These are phyloP conservation scores for Crithidia brevicula DNA, from an alignment of 208 protist genomes.

Conservation along the genomic window DNA sequence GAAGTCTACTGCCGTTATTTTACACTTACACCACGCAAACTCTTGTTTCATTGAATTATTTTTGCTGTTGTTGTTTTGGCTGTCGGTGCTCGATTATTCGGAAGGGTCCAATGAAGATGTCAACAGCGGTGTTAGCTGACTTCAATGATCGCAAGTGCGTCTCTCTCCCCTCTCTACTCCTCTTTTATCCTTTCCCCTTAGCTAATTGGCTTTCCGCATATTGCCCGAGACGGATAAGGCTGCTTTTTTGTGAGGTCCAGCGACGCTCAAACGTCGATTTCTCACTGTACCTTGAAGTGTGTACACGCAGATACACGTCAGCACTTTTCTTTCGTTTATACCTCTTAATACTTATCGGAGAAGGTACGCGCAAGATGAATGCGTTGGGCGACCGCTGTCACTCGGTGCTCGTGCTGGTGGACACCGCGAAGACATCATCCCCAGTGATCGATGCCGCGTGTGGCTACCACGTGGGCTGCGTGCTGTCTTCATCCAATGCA, in stretches of 20 bases:
- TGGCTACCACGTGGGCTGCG: slow-evolving; percentile 30
- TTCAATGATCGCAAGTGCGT: neutral
- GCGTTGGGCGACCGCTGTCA: slow-evolving; percentile 36
- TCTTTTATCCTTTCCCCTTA: neutral
- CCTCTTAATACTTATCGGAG: no score
- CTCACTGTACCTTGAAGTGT: no score
- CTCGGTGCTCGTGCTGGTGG: slow-evolving; percentile 39
- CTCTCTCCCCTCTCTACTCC: neutral
- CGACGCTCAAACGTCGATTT: neutral
- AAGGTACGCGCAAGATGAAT: slow-evolving; percentile 34
- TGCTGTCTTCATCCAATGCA: slow-evolving; percentile 5
- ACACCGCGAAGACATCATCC: neutral
- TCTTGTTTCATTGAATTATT: no score
- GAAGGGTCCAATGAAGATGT: neutral
- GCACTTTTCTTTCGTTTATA: no score
- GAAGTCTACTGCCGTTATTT: no score
- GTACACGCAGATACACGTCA: no score
- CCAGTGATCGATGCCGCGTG: neutral
- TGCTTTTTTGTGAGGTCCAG: neutral
- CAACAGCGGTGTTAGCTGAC: neutral
- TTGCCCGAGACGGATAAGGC: neutral
- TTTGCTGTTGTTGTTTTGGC: no score
- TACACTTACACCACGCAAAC: no score
- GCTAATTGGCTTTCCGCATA: neutral
- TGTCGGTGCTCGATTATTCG: no score